Base-by-base conservation (phyloP, 225 moss, liverwort and hornwort genomes). In the Marchantia paleacea region DNA sequence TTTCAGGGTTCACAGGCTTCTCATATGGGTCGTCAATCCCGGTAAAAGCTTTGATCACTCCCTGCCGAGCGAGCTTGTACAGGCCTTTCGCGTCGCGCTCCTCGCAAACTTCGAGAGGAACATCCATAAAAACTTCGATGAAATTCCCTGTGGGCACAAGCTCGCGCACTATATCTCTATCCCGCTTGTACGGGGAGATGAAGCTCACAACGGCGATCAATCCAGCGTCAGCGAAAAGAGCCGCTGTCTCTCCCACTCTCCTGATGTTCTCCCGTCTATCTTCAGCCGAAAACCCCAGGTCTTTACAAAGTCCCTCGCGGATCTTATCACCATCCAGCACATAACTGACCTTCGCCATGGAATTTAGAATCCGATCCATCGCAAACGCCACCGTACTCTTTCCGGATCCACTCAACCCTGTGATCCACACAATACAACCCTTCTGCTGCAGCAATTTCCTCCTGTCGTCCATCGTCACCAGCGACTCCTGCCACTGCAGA, bases 351-450 rank as follows among this genome's bases (percentile, higher is more conserved):
- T 92, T 92, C 10, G 86, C 84, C 80, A 85, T 83, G 31, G 86
- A 77, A 57, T 87, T 29, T 48, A 92, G 85, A 1, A 87, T 88
- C 66, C 88, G 87, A 73, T 92, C 92, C 12, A 90, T 81, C 2
- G 89, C 82, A 79, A 88, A 92, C 1, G 92, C 92, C 0, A 92
- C 84, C 0, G 90, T 92, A 53, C 89, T 90, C 67, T 92, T 92
- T 0, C 90, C 92, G 4, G 87, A 89, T 7, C 90, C 90, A 49
- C 92, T 92, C 30, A 92, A 77, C 12, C 92, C 90, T 0, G 92
- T 92, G 53, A 90, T 89, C 92, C 90, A 92, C 78, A 92, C 90
- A 8, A 92, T 86, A 16, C 90, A 92, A 9, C 92, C 92, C 79
- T 86, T 86, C 11, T 92, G 90, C 50, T 85, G 79, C 26, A 92